Evolutionary conservation across 2,329 filamentous ascomycete genomes (phyloP).

Genomic region (Purpureocillium takamizusanense): DNA sequence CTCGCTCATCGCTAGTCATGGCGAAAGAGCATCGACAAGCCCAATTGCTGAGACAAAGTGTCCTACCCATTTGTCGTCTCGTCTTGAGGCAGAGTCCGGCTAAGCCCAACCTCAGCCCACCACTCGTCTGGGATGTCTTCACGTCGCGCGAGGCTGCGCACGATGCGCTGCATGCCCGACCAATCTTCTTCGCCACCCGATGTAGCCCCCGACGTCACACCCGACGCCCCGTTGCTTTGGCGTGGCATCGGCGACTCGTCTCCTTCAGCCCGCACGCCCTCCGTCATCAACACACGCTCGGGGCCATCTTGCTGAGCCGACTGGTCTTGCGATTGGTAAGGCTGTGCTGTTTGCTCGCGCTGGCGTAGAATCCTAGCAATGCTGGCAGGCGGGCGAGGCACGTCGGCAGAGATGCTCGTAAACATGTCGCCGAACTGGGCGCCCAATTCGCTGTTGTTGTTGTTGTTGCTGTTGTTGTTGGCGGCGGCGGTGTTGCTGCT

Average conservation of each 20-base stretch:
- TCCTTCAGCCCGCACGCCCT: no score
- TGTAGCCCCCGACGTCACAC: no score
- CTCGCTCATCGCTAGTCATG: no score
- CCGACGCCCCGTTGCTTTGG: constrained; percentile 4
- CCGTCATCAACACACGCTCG: no score
- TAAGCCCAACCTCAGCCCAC: constrained; percentile 66
- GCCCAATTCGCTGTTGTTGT: no score
- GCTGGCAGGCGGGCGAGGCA: constrained; percentile 13
- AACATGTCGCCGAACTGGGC: no score
- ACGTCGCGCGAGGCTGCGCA: constrained; percentile 59
- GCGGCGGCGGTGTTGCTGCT: no score
- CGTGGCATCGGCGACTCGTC: neutral
- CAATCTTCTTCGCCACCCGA: constrained; percentile 25
- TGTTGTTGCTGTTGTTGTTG: no score
- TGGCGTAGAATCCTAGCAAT: constrained; percentile 7
- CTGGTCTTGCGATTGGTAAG: no score
- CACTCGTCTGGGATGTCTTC: constrained; percentile 75
- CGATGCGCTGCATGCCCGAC: constrained; percentile 61
- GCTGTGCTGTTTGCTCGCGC: neutral
- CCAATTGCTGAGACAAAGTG: constrained; percentile 1
- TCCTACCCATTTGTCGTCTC: constrained; percentile 8
- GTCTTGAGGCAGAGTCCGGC: constrained; percentile 39
- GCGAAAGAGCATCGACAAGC: neutral
- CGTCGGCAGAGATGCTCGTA: no score
- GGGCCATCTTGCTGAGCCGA: no score